These are phyloP conservation scores for Pharus latifolius DNA, from an alignment of 176 grass and related monocot genomes.

Conservation along the genomic window DNA sequence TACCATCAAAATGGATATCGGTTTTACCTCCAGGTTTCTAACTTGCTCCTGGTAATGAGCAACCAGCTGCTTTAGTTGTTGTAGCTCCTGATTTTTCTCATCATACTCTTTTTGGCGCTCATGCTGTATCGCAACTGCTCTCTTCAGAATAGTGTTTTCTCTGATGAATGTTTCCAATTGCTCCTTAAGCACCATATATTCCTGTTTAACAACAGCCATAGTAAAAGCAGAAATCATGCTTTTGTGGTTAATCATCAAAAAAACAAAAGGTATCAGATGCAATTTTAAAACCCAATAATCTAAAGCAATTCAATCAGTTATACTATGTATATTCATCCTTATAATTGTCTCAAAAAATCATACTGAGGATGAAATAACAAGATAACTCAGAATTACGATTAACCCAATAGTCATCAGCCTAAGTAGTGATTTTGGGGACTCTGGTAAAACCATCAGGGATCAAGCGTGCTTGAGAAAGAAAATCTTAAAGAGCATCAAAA, in stretches of 20 bases:
- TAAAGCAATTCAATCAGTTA: background rate
- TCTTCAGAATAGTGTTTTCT: conserved; percentile 74
- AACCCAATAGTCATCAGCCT: no score
- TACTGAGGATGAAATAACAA: background rate
- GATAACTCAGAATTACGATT: background rate
- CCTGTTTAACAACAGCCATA: conserved; percentile 18
- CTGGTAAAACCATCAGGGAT: background rate
- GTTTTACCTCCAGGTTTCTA: conserved; percentile 58
- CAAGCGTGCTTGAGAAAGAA: background rate
- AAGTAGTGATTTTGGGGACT: no score
- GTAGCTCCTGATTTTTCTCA: conserved; percentile 37
- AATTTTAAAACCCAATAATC: no score
- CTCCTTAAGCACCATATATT: conserved; percentile 50
- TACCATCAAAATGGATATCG: no score
- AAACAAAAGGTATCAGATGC: no score
- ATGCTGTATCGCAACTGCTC: conserved; percentile 64
- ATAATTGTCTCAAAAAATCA: background rate
- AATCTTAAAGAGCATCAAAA: background rate
- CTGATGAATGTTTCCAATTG: conserved; percentile 32
- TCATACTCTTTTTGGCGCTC: conserved; percentile 60
- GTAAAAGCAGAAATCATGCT: background rate
- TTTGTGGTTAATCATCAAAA: no score
- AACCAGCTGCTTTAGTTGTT: conserved; percentile 58
- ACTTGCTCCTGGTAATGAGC: conserved; percentile 69
- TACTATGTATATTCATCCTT: background rate